Evolutionary conservation across 2,329 filamentous ascomycete genomes (phyloP).

Genomic region (Arthrocladium fulminans): DNA sequence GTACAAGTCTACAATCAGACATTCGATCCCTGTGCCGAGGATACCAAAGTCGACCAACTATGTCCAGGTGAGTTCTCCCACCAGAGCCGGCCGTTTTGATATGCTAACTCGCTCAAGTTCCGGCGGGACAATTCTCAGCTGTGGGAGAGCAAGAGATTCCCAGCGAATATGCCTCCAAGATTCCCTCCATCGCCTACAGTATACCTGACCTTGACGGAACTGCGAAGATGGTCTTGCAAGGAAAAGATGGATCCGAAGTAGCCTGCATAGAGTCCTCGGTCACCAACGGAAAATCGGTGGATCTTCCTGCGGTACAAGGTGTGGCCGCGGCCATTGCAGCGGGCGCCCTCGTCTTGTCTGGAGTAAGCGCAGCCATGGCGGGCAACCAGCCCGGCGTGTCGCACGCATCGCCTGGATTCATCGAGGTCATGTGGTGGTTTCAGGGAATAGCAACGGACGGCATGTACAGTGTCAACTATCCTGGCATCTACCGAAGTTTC

Average conservation of each 20-base stretch:
- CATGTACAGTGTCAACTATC: slow-evolving; percentile 87
- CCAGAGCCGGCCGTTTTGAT: neutral
- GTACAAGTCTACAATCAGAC: slow-evolving; percentile 64
- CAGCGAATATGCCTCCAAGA: slow-evolving; percentile 58
- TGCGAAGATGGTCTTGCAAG: slow-evolving; percentile 67
- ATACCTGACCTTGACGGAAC: slow-evolving; percentile 83
- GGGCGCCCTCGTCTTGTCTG: slow-evolving; percentile 67
- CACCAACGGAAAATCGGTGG: slow-evolving; percentile 76
- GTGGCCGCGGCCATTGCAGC: slow-evolving; percentile 75
- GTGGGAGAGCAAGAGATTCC: slow-evolving; percentile 64
- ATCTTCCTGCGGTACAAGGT: slow-evolving; percentile 68
- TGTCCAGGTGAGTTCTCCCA: slow-evolving; percentile 61
- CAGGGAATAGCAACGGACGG: slow-evolving; percentile 91
- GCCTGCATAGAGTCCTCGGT: slow-evolving; percentile 78
- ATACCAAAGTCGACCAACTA: slow-evolving; percentile 60
- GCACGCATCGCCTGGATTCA: slow-evolving; percentile 71
- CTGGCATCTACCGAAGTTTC: slow-evolving; percentile 79
- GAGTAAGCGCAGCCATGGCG: slow-evolving; percentile 59
- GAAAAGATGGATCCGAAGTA: slow-evolving; percentile 53
- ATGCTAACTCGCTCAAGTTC: slow-evolving; percentile 47
- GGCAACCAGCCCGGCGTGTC: slow-evolving; percentile 52
- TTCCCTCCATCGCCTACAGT: slow-evolving; percentile 81
- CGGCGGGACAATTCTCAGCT: slow-evolving; percentile 64
- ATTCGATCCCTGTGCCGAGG: slow-evolving; percentile 72
- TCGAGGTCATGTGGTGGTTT: slow-evolving; percentile 79